Evolutionary conservation across 495 filamentous ascomycete species (phyloP), one percentile per base, ranked within the genome.

Genomic region (Pseudevernia furfuracea): DNA sequence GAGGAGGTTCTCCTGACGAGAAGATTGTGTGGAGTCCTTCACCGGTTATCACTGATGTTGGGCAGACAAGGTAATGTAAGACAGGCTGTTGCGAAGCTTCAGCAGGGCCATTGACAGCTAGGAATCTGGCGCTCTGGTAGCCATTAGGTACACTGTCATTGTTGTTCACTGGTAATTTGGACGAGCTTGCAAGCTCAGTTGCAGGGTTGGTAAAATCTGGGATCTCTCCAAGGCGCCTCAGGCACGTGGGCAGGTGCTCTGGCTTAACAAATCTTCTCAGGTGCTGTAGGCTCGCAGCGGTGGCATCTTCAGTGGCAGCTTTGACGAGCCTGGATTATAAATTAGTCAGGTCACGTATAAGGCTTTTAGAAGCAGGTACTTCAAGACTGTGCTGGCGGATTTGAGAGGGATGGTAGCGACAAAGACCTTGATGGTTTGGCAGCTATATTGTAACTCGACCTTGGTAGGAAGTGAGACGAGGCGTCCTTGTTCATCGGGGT

Each of bases 201-300:
- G 21, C 28, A 32, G 30, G 14, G 7, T 17, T 23, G 14, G 19
- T 25, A 36, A 14, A 10, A 12, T 34, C 15, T n/a, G 38, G 30
- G 30, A n/a, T 60, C 79, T 70, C 39, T 62, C 58, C 52, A 19
- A 37, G 15, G 19, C 38, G 69, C 70, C 67, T 72, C 9, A 88
- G 68, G 25, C 74, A 68, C 8, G 71, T 52, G 2, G 91, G 89
- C 8, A 97, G 78, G 67, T 85, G 85, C 44, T 81, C 79, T 36
- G 79, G 82, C 72, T 90, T 93, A 53, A 85, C 86, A 64, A 94
- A 89, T 59, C 91, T 85, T 53, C 91, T 86, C 25, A 97, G 82
- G 73, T 98, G 94, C 70, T 83, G 81, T 39, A 91, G 77, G 65
- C 87, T 82, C 60, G 82, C 80, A 68, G 79, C 77, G n/a, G 79